phyloP scores from a whole-genome alignment of 768 basidiomycete genomes.

The Leccinum incarnatum region DNA sequence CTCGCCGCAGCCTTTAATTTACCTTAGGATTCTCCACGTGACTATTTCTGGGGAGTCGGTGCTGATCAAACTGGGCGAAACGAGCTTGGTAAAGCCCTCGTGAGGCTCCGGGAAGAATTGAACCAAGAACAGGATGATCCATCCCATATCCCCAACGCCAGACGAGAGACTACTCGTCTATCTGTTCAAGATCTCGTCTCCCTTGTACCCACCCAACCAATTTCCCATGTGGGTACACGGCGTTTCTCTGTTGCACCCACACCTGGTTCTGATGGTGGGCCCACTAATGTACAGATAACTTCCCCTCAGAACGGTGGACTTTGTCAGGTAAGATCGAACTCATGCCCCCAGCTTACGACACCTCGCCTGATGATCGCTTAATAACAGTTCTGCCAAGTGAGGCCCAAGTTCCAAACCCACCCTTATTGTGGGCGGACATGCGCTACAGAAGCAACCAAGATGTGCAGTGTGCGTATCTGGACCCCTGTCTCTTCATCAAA shows the following conservation, averaged over 20 bases:
- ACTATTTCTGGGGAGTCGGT: constrained; percentile 78
- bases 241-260: constrained; percentile 5
- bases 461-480: constrained; percentile 25
- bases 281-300: not conserved
- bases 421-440: constrained; percentile 67
- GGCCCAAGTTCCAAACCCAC: constrained; percentile 57
- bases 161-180: constrained; percentile 28
- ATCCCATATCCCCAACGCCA: constrained; percentile 25
- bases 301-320: constrained; percentile 17
- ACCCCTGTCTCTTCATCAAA: not conserved
- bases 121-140: constrained; percentile 35
- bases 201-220: constrained; percentile 10
- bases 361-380: constrained; percentile 8
- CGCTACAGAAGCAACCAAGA: constrained; percentile 43
- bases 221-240: constrained; percentile 5
- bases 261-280: constrained; percentile 1
- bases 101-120: constrained; percentile 56
- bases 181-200: constrained; percentile 33
- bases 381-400: constrained; percentile 51
- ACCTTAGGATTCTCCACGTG: constrained; percentile 65
- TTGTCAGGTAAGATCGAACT: constrained; percentile 28
- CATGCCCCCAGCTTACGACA: not conserved
- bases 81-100: constrained; percentile 70
- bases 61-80: constrained; percentile 64
- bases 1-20: not conserved